These are phyloP conservation scores for Pyronema omphalodes DNA, from an alignment of 495 filamentous ascomycete genomes.

Conservation along the genomic window DNA sequence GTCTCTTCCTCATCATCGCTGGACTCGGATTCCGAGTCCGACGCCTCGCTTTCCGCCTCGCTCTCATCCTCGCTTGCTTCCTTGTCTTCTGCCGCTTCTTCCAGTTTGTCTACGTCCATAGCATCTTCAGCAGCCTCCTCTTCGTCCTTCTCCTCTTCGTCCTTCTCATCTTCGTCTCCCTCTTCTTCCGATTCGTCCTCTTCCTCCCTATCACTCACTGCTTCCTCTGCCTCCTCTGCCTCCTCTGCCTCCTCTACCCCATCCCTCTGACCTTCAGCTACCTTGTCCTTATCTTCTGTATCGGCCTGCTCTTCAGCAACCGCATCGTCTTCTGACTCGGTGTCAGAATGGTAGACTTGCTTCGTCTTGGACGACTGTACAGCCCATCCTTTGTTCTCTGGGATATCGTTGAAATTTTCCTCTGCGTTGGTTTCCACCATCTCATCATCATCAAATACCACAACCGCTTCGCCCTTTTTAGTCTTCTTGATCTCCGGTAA, in stretches of 20 bases:
- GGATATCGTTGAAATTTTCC: not conserved
- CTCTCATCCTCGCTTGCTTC: not conserved
- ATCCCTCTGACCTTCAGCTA: not conserved
- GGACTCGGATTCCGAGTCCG: not conserved
- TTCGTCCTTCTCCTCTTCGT: not conserved
- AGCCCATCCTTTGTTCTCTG: not conserved
- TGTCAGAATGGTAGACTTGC: not conserved
- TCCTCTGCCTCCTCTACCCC: not conserved
- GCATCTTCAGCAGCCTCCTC: slow-evolving; percentile 7
- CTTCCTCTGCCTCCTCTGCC: not conserved
- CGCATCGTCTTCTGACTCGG: not conserved
- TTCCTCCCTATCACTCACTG: not conserved
- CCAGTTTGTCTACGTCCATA: slow-evolving; percentile 15
- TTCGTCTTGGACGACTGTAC: not conserved
- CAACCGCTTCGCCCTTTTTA: not conserved
- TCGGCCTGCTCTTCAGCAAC: not conserved
- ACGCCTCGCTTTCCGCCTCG: not conserved
- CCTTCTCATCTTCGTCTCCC: not conserved
- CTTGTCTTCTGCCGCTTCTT: not conserved
- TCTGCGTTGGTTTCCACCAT: not conserved
- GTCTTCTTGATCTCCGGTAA: not conserved
- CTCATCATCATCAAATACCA: not conserved
- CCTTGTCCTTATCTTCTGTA: not conserved
- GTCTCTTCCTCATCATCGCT: slow-evolving; percentile 15
- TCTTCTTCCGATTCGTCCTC: not conserved